Evolutionary conservation across 2,329 filamentous ascomycete genomes (phyloP).

Genomic region (Fusarium hainanense): DNA sequence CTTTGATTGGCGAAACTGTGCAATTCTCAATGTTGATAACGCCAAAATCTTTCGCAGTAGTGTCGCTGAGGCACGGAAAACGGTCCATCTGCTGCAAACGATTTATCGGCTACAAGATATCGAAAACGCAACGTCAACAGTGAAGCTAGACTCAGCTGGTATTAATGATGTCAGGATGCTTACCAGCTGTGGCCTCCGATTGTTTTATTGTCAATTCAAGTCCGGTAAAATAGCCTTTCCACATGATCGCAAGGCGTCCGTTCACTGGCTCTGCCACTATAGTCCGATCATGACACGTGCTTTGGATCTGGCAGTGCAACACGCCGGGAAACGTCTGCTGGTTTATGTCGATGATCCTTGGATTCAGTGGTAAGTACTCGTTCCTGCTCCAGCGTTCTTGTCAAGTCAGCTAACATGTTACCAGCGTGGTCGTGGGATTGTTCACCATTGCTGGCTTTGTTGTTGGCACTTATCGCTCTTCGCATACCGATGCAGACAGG

Average conservation of each 20-base stretch:
- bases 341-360: neutral
- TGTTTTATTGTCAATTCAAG: no score
- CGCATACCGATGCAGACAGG: accelerated
- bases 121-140: no score
- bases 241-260: no score
- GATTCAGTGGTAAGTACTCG: neutral
- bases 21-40: neutral
- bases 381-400: no score
- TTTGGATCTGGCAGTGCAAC: neutral
- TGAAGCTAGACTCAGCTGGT: no score
- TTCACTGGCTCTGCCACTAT: neutral
- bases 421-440: neutral
- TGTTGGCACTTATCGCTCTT: neutral
- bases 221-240: no score
- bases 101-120: no score
- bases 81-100: no score
- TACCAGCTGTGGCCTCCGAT: neutral
- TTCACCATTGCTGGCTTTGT: neutral
- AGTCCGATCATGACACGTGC: neutral
- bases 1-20: neutral
- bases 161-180: no score
- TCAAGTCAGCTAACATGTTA: neutral
- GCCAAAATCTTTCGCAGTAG: no score
- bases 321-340: neutral
- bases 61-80: no score